These are phyloP conservation scores for Chrysanthemum lavandulifolium DNA, from an alignment of 129 eudicot genomes.

Conservation along the genomic window DNA sequence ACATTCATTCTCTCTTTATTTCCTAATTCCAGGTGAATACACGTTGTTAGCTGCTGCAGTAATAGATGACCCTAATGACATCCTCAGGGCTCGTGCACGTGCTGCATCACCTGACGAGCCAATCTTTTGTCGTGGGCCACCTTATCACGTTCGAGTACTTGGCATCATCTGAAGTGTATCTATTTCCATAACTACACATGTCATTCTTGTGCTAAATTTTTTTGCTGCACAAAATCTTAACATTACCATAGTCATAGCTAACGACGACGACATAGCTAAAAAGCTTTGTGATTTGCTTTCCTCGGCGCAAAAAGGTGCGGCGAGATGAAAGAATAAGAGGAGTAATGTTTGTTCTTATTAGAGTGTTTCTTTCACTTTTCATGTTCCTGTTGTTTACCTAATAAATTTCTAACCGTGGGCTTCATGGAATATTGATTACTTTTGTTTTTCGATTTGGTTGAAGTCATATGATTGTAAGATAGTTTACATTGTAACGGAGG, in stretches of 20 bases:
- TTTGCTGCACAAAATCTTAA: conserved; percentile 1
- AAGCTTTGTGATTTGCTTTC: not conserved
- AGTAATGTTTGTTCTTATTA: not conserved
- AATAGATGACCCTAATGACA: conserved; percentile 83
- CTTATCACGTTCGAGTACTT: conserved; percentile 75
- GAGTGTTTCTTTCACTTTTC: not conserved
- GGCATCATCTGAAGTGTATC: conserved; percentile 48
- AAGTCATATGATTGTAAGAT: too few relatives aligned
- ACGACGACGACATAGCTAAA: not conserved
- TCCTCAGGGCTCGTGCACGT: conserved; percentile 85
- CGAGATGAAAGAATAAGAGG: conserved; percentile 1
- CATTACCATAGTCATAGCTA: not conserved
- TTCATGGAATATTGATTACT: too few relatives aligned
- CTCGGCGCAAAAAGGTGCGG: not conserved
- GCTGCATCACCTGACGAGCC: conserved; percentile 63
- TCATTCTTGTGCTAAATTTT: conserved; percentile 3
- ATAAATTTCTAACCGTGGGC: too few relatives aligned
- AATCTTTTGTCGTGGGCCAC: conserved; percentile 87
- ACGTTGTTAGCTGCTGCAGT: conserved; percentile 87
- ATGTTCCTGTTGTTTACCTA: too few relatives aligned
- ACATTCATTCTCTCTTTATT: conserved; percentile 79
- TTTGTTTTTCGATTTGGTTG: too few relatives aligned
- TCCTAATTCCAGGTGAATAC: conserved; percentile 92
- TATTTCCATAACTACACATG: conserved; percentile 10
- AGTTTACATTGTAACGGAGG: too few relatives aligned